phyloP scores from a whole-genome alignment of 371 early-diverging fungal species.

The Fennellomyces sp. region DNA sequence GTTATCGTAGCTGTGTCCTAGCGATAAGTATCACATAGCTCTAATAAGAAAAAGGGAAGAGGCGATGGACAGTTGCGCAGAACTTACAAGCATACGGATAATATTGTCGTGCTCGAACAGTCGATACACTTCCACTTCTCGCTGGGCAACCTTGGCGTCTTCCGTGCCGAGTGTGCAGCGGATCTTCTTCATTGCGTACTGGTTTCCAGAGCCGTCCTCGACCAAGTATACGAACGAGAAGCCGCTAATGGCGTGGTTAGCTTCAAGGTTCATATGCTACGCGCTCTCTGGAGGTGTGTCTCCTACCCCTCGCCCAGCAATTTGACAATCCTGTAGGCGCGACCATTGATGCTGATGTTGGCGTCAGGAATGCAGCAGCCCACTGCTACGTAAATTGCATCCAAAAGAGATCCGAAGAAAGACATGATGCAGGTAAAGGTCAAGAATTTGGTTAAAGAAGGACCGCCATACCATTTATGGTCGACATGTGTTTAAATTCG shows the following conservation, averaged over 20 bases:
- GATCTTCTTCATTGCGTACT: slow-evolving; percentile 74
- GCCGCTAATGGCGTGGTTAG: slow-evolving; percentile 50
- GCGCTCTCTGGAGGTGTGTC: not conserved
- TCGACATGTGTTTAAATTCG: not conserved
- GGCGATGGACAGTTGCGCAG: not conserved
- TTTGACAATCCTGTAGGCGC: slow-evolving; percentile 62
- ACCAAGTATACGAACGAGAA: slow-evolving; percentile 79
- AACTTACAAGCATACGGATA: slow-evolving; percentile 64
- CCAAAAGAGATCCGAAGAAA: slow-evolving; percentile 38
- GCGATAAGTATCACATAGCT: not conserved
- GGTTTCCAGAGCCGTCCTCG: slow-evolving; percentile 55
- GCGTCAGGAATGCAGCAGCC: slow-evolving; percentile 61
- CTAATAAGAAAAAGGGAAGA: not conserved
- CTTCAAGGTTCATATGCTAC: not conserved
- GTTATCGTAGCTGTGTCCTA: slow-evolving; percentile 69
- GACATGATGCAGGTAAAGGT: no score
- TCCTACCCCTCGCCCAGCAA: slow-evolving; percentile 74
- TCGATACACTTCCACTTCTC: slow-evolving; percentile 68
- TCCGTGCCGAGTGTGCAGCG: slow-evolving; percentile 66
- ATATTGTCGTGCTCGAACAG: slow-evolving; percentile 73
- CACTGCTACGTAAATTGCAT: slow-evolving; percentile 42
- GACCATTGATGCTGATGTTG: slow-evolving; percentile 57
- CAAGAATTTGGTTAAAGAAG: no score
- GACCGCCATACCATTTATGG: not conserved
- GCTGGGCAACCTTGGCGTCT: slow-evolving; percentile 60